These are phyloP conservation scores for Leptodermis oblonga DNA, from an alignment of 257 asterid genomes.

Conservation along the genomic window DNA sequence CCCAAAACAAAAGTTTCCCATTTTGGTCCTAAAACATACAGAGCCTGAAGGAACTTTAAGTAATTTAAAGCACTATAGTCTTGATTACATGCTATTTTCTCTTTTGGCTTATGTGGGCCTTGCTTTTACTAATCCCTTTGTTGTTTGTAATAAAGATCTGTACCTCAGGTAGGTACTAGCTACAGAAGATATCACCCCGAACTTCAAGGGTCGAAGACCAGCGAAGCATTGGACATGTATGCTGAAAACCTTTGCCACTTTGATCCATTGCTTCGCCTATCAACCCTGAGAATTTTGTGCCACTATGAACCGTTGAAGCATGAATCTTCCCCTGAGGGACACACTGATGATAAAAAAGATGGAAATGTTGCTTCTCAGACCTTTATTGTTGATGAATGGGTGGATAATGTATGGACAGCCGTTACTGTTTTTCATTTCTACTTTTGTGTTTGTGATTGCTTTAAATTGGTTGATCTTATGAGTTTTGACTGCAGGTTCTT, in stretches of 20 bases:
- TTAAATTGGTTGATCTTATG: conserved; percentile 5
- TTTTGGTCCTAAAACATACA: no score
- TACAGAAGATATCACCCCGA: conserved; percentile 45
- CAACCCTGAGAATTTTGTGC: conserved; percentile 75
- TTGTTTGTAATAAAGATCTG: conserved; percentile 40
- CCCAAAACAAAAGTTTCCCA: no score
- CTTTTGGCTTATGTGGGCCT: conserved; percentile 4
- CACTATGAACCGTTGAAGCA: conserved; percentile 53
- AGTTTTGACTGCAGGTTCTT: conserved; percentile 57
- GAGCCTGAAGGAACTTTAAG: no score
- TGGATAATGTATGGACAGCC: conserved; percentile 37
- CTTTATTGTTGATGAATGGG: conserved; percentile 29
- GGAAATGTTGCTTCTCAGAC: conserved; percentile 33
- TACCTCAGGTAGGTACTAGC: conserved; percentile 29
- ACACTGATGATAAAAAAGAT: conserved; percentile 31
- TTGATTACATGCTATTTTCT: conserved; percentile 3
- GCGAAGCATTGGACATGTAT: conserved; percentile 49
- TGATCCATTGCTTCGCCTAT: conserved; percentile 61
- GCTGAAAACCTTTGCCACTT: conserved; percentile 63
- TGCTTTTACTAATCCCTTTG: conserved; percentile 14
- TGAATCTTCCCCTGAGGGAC: conserved; percentile 29
- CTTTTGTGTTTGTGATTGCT: not conserved
- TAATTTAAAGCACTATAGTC: not conserved
- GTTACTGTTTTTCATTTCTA: not conserved
- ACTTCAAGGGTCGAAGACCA: conserved; percentile 34